phyloP scores from a whole-genome alignment of 345 rosid genomes.

The Nasturtium officinale region DNA sequence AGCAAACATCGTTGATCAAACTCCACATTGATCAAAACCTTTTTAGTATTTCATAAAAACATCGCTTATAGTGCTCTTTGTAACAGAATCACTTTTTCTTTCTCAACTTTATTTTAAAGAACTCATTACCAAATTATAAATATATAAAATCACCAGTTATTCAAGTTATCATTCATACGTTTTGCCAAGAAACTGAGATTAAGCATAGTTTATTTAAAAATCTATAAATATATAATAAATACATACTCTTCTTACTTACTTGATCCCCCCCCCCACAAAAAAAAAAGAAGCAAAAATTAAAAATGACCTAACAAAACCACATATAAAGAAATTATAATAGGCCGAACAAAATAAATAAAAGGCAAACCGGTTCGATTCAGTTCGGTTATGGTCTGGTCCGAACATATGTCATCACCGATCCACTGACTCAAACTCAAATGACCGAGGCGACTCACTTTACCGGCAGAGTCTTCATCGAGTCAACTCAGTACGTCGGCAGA shows the following conservation, averaged over 20 bases:
- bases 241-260: constrained; percentile 27
- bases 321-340: constrained; percentile 29
- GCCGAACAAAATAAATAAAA: background rate
- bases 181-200: background rate
- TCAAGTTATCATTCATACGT: background rate
- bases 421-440: constrained; percentile 27
- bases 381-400: constrained; percentile 38
- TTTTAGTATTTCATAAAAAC: background rate
- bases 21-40: background rate
- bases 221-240: constrained; percentile 19
- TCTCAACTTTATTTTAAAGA: background rate
- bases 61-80: constrained; percentile 13
- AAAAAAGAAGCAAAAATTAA: constrained; percentile 17
- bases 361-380: constrained; percentile 43
- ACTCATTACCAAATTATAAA: background rate
- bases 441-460: constrained; percentile 13
- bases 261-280: background rate
- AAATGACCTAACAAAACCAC: constrained; percentile 35
- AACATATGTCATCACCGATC: constrained; percentile 48
- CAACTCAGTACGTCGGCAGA: constrained; percentile 39
- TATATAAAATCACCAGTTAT: constrained; percentile 18
- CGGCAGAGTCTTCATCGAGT: background rate
- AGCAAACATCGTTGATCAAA: background rate
- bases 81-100: background rate
- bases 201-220: background rate